Evolutionary conservation across 345 rosid genomes (phyloP).

Genomic region (Gossypium australe): DNA sequence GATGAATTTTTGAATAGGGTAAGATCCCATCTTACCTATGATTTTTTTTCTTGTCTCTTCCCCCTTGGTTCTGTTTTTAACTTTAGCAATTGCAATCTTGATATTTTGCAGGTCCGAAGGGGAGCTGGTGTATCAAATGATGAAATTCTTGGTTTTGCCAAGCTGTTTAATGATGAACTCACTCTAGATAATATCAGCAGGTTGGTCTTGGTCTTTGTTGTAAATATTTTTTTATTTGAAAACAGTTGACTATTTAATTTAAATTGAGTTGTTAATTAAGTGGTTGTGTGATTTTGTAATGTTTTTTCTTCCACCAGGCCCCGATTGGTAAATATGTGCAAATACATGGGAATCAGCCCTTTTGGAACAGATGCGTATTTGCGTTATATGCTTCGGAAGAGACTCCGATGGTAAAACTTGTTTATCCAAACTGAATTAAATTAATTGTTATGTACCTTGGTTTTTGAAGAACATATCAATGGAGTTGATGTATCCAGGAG

Average conservation of each 20-base stretch:
- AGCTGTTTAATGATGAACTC: constrained; percentile 88
- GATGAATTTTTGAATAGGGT: constrained; percentile 89
- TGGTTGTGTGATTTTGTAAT: neutral
- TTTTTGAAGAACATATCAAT: neutral
- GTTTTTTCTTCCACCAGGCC: constrained; percentile 48
- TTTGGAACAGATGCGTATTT: constrained; percentile 91
- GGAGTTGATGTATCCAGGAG: neutral
- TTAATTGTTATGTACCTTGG: neutral
- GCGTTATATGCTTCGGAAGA: constrained; percentile 87
- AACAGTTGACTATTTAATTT: neutral
- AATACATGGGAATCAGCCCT: constrained; percentile 95
- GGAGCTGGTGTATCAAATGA: constrained; percentile 87
- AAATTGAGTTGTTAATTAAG: neutral
- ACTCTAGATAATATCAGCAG: constrained; percentile 96
- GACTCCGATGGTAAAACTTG: constrained; percentile 67
- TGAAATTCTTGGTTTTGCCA: constrained; percentile 91
- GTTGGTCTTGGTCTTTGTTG: constrained; percentile 27
- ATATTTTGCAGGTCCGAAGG: constrained; percentile 66
- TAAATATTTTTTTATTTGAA: neutral
- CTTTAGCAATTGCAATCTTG: neutral
- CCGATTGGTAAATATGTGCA: constrained; percentile 91
- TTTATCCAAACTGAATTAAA: neutral
- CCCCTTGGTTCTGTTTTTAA: neutral
- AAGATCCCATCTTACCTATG: neutral
- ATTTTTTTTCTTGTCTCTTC: neutral